A percentile compares a stretch with the other conserved stretches of the same genome.
phyloP scores from a whole-genome alignment of 2,329 filamentous ascomycete genomes.

The Conoideocrella luteorostrata region DNA sequence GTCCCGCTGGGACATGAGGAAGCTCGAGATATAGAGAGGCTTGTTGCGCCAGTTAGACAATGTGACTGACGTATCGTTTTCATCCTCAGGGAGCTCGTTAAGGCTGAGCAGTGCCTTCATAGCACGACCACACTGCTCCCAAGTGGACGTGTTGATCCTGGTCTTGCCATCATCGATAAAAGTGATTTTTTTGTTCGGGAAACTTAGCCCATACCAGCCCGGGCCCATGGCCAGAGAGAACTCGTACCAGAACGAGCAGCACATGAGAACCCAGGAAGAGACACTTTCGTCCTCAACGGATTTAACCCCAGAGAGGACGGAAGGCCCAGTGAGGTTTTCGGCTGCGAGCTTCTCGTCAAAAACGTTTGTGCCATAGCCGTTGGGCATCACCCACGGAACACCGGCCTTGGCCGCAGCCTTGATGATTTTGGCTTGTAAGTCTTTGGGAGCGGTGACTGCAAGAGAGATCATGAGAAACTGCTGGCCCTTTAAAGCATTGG shows the following conservation, averaged over 20 bases:
- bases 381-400: conserved; percentile 47
- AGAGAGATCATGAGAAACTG: conserved; percentile 51
- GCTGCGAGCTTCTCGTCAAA: conserved; percentile 36
- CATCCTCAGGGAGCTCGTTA: conserved; percentile 36
- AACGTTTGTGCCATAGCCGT: conserved; percentile 39
- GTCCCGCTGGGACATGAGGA: conserved; percentile 54
- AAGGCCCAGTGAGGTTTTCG: conserved; percentile 21
- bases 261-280: conserved; percentile 41
- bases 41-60: conserved; percentile 37
- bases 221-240: conserved; percentile 36
- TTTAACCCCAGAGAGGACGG: conserved; percentile 19
- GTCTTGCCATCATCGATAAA: conserved; percentile 50
- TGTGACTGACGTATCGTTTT: conserved; percentile 17
- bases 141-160: conserved; percentile 37
- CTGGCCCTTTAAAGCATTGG: conserved; percentile 44
- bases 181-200: conserved; percentile 31
- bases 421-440: conserved; percentile 38
- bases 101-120: conserved; percentile 44
- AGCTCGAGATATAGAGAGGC: conserved; percentile 47
- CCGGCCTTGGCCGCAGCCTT: conserved; percentile 44
- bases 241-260: conserved; percentile 51
- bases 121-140: conserved; percentile 47
- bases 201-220: conserved; percentile 42
- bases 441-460: conserved; percentile 29
- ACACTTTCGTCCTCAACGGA: conserved; percentile 33